These are phyloP conservation scores for Russula brevipes DNA, from an alignment of 768 basidiomycete species.

Conservation along the genomic window DNA sequence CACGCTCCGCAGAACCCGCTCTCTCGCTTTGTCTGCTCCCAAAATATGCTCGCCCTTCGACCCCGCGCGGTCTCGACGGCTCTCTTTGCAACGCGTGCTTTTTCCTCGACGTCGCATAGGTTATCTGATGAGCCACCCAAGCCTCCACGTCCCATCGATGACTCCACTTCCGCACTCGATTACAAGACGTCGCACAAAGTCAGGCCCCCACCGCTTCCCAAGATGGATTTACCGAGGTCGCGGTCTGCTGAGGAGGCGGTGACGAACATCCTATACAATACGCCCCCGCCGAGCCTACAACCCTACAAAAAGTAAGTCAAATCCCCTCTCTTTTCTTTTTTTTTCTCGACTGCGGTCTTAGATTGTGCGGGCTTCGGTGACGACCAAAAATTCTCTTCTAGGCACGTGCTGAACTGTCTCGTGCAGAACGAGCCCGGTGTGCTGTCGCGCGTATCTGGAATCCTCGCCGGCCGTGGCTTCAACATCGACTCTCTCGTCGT, in stretches of 20 bases:
- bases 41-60: constrained; percentile 18
- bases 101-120: constrained; percentile 27
- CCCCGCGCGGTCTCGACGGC: constrained; percentile 8
- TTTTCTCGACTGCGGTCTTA: background rate
- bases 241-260: constrained; percentile 93
- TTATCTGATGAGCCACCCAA: constrained; percentile 43
- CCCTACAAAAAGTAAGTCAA: constrained; percentile 81
- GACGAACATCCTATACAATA: constrained; percentile 96
- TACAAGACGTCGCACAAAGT: constrained; percentile 73
- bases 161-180: constrained; percentile 92
- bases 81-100: constrained; percentile 24
- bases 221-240: constrained; percentile 75
- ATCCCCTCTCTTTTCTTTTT: too few relatives aligned
- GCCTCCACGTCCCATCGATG: constrained; percentile 77
- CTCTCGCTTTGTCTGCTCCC: too few relatives aligned
- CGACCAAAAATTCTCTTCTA: constrained; percentile 30
- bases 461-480: constrained; percentile 94
- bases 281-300: constrained; percentile 83
- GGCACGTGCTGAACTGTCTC: constrained; percentile 94
- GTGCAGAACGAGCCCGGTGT: constrained; percentile 99
- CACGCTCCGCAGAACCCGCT: too few relatives aligned
- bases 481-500: constrained; percentile 99
- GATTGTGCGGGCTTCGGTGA: constrained; percentile 7
- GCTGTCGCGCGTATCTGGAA: constrained; percentile 96
- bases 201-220: constrained; percentile 79